phyloP scores from a whole-genome alignment of 2,329 filamentous ascomycete species.

The Calycina herbarum region DNA sequence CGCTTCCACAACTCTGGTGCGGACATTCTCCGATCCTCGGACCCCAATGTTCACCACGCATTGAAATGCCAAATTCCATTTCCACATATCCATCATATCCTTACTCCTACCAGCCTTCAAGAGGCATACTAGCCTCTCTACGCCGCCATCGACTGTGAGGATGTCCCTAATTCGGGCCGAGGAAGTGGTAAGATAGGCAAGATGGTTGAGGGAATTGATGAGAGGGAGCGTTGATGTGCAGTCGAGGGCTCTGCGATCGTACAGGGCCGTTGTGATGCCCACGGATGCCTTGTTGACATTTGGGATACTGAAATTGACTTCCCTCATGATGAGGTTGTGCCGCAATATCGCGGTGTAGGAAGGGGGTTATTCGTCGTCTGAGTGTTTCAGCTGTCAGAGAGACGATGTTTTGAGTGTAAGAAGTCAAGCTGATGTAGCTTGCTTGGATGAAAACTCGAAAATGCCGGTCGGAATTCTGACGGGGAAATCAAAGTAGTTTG shows the following conservation, averaged over 20 bases:
- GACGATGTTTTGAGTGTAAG: slow-evolving; percentile 15
- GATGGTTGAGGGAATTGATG: slow-evolving; percentile 98
- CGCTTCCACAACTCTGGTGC: slow-evolving; percentile 93
- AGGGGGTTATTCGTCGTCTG: slow-evolving; percentile 15
- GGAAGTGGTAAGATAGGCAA: slow-evolving; percentile 96
- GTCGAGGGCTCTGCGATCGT: slow-evolving; percentile 94
- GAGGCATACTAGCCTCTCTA: slow-evolving; percentile 94
- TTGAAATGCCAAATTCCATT: slow-evolving; percentile 98
- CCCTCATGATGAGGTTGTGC: slow-evolving; percentile 73
- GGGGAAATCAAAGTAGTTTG: slow-evolving; percentile 14
- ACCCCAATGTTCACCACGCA: slow-evolving; percentile 99
- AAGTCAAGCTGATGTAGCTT: slow-evolving; percentile 23
- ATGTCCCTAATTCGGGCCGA: slow-evolving; percentile 97
- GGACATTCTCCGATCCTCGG: slow-evolving; percentile 87
- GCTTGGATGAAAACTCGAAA: slow-evolving; percentile 14
- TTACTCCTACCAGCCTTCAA: slow-evolving; percentile 95
- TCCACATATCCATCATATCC: slow-evolving; percentile 99
- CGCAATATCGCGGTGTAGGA: slow-evolving; percentile 28
- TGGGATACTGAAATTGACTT: slow-evolving; percentile 99
- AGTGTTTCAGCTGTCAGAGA: slow-evolving; percentile 24
- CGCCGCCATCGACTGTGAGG: slow-evolving; percentile 95
- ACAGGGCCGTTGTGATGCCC: slow-evolving; percentile 96
- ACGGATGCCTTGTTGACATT: slow-evolving; percentile 99
- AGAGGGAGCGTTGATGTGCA: slow-evolving; percentile 96
- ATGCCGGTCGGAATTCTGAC: not conserved